phyloP scores from a whole-genome alignment of 306 rosid species.

The Comarum palustre region DNA sequence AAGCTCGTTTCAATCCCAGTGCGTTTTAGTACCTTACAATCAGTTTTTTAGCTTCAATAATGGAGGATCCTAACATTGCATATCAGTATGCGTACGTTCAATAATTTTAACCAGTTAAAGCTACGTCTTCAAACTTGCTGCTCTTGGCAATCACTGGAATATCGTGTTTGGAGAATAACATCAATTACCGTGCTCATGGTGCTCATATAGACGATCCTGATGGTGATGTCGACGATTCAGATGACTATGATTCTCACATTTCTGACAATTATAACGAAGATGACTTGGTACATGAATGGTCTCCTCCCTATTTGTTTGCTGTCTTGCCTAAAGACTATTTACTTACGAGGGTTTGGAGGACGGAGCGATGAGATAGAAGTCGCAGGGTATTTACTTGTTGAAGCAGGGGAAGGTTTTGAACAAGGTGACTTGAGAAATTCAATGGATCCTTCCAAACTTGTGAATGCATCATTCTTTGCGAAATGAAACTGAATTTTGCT shows the following conservation, averaged over 20 bases:
- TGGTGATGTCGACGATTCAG: not conserved
- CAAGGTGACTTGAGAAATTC: not conserved
- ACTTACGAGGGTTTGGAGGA: not conserved
- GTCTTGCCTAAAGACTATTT: not conserved
- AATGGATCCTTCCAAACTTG: conserved; percentile 4
- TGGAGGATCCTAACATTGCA: not conserved
- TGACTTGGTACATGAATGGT: not conserved
- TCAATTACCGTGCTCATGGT: not conserved
- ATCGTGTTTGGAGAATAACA: not conserved
- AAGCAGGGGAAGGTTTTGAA: not conserved
- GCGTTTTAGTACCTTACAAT: no score
- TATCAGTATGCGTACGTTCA: not conserved
- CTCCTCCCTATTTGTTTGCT: not conserved
- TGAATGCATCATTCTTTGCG: not conserved
- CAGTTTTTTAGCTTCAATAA: no score
- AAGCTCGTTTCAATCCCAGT: no score
- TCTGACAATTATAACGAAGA: not conserved
- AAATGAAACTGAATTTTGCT: not conserved
- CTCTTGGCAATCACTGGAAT: conserved; percentile 4
- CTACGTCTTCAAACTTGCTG: conserved; percentile 7
- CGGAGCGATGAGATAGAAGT: not conserved
- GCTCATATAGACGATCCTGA: not conserved
- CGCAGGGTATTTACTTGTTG: not conserved
- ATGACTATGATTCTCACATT: not conserved
- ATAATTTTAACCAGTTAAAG: not conserved